phyloP scores from a whole-genome alignment of 2,329 filamentous ascomycete genomes.

The Phoma herbarum region DNA sequence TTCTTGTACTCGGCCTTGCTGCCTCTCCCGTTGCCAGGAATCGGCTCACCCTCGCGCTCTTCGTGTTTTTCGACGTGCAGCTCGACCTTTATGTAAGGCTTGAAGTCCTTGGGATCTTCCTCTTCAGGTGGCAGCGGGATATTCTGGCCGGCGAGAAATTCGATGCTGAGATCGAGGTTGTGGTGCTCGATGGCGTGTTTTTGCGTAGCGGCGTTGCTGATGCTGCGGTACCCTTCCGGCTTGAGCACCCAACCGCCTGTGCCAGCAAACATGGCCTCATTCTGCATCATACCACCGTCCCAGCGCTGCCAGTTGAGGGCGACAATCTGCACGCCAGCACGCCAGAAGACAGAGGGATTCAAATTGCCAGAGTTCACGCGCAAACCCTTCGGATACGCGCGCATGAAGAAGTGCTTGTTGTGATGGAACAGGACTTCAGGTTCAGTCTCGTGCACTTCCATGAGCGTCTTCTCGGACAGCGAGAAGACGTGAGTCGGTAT shows the following conservation, averaged over 20 bases:
- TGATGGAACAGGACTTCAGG: slow-evolving; percentile 74
- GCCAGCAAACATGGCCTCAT: slow-evolving; percentile 88
- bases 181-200: slow-evolving; percentile 59
- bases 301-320: slow-evolving; percentile 93
- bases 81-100: slow-evolving; percentile 80
- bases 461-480: slow-evolving; percentile 68
- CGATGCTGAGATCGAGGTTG: slow-evolving; percentile 73
- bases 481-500: slow-evolving; percentile 72
- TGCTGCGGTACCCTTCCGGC: slow-evolving; percentile 73
- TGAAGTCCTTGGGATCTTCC: slow-evolving; percentile 66
- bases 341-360: slow-evolving; percentile 85
- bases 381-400: slow-evolving; percentile 85
- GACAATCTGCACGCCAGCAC: slow-evolving; percentile 87
- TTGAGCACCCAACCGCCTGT: slow-evolving; percentile 87
- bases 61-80: slow-evolving; percentile 78
- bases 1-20: slow-evolving; percentile 63
- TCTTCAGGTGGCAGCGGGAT: slow-evolving; percentile 71
- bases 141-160: slow-evolving; percentile 78
- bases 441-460: slow-evolving; percentile 70
- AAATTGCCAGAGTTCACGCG: slow-evolving; percentile 86
- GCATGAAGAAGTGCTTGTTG: slow-evolving; percentile 83
- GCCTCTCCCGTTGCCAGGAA: slow-evolving; percentile 59
- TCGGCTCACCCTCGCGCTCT: slow-evolving; percentile 54
- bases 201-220: slow-evolving; percentile 49
- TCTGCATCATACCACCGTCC: slow-evolving; percentile 95